A percentile compares a stretch with the other conserved stretches of the same genome.
Evolutionary conservation across 23 red algal species (phyloP).

Genomic region (Gracilaria caudata): DNA sequence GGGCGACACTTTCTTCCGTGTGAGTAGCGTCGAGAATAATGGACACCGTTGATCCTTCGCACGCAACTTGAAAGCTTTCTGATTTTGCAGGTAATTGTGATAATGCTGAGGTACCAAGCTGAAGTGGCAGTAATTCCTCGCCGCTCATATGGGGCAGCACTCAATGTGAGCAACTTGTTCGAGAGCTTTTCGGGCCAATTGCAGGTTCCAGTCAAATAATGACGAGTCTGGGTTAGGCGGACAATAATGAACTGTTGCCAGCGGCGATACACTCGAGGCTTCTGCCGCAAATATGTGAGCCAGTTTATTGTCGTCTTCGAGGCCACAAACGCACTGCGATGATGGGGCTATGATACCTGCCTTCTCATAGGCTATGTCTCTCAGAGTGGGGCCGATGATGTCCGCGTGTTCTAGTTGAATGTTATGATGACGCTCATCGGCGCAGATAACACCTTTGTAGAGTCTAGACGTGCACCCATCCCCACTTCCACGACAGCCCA

Average conservation of each 20-base stretch:
- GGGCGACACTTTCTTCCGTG: conserved; percentile 64
- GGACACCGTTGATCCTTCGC: conserved; percentile 1
- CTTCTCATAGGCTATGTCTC: conserved; percentile 97
- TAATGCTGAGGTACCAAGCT: conserved; percentile 14
- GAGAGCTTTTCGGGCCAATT: conserved; percentile 51
- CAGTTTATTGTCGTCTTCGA: conserved; percentile 27
- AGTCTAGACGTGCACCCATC: conserved; percentile 88
- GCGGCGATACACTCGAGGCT: conserved; percentile 7
- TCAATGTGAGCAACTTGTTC: conserved; percentile 27
- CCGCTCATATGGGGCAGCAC: not conserved
- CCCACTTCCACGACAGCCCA: conserved; percentile 95
- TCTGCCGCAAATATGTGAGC: conserved; percentile 54
- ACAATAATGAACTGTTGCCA: conserved; percentile 55
- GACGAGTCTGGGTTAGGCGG: conserved; percentile 20
- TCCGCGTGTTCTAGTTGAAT: conserved; percentile 90
- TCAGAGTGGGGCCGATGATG: conserved; percentile 86
- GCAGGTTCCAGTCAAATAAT: conserved; percentile 63
- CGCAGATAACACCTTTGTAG: conserved; percentile 83
- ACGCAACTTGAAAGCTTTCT: conserved; percentile 48
- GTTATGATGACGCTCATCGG: conserved; percentile 89
- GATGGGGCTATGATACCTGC: conserved; percentile 86
- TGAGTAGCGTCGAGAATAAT: conserved; percentile 92
- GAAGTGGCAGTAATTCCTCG: conserved; percentile 32
- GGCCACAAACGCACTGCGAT: conserved; percentile 55
- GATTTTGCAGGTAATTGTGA: conserved; percentile 59